These are phyloP conservation scores for Lepiota brunneoincarnata DNA, from an alignment of 768 basidiomycete genomes.

Conservation along the genomic window DNA sequence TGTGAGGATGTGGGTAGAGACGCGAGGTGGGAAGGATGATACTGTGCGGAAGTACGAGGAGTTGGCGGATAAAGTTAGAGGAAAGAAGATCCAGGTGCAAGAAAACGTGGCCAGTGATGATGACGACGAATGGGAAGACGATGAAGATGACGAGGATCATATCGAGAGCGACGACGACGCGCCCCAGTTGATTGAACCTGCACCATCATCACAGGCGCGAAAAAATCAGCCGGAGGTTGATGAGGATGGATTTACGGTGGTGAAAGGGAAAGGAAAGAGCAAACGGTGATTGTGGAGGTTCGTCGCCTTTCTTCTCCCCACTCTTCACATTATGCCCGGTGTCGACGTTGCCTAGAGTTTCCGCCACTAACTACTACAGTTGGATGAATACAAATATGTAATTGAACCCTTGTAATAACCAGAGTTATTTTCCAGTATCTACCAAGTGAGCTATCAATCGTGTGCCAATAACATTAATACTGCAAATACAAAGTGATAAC, in stretches of 20 bases:
- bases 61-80: conserved; percentile 53
- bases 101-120: conserved; percentile 41
- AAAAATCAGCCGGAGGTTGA: conserved; percentile 73
- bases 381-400: too few species aligned
- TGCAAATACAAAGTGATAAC: too few species aligned
- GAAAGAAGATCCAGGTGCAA: conserved; percentile 53
- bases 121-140: conserved; percentile 45
- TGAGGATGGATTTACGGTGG: conserved; percentile 89
- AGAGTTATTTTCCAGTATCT: too few species aligned
- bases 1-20: conserved; percentile 63
- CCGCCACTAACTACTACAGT: too few species aligned
- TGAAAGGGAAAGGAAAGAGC: conserved; percentile 61
- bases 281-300: conserved; percentile 20
- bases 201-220: conserved; percentile 20
- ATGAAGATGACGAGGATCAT: conserved; percentile 37
- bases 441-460: too few species aligned
- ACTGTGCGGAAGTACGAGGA: conserved; percentile 62
- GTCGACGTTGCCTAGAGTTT: too few species aligned
- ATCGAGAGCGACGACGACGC: conserved; percentile 19
- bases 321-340: too few species aligned
- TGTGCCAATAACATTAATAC: too few species aligned
- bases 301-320: too few species aligned
- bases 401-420: too few species aligned
- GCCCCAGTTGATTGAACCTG: conserved; percentile 52
- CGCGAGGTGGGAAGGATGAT: conserved; percentile 40